Evolutionary conservation across 768 basidiomycete species (phyloP).

Genomic region (Kwoniella heveanensis): DNA sequence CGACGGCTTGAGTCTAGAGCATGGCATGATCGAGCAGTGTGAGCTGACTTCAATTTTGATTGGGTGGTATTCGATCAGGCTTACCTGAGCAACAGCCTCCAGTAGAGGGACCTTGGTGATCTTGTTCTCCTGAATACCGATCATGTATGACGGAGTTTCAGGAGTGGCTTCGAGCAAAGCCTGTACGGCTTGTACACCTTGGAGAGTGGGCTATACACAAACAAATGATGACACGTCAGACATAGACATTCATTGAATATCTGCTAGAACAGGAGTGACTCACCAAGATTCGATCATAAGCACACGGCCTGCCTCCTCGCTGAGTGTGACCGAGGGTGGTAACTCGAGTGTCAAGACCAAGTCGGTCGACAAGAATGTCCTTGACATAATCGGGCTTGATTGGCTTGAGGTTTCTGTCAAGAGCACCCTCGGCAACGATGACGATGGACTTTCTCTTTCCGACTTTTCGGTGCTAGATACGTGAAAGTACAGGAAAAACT

Average conservation of each 20-base stretch:
- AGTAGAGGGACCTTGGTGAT: slow-evolving; percentile 86
- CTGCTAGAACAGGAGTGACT: slow-evolving; percentile 38
- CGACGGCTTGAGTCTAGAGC: slow-evolving; percentile 77
- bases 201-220: slow-evolving; percentile 89
- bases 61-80: slow-evolving; percentile 4
- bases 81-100: slow-evolving; percentile 87
- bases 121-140: slow-evolving; percentile 93
- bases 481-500: slow-evolving; percentile 1
- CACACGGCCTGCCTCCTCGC: slow-evolving; percentile 90
- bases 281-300: slow-evolving; percentile 87
- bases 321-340: slow-evolving; percentile 97
- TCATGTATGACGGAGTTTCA: slow-evolving; percentile 93
- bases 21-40: not conserved
- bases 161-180: slow-evolving; percentile 82
- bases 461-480: slow-evolving; percentile 83
- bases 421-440: slow-evolving; percentile 95
- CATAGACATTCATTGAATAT: not conserved
- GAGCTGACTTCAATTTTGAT: not conserved
- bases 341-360: slow-evolving; percentile 91
- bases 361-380: slow-evolving; percentile 77
- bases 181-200: slow-evolving; percentile 90
- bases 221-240: not conserved
- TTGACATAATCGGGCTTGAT: slow-evolving; percentile 90
- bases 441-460: slow-evolving; percentile 99
- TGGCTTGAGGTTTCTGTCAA: slow-evolving; percentile 82